phyloP scores from a whole-genome alignment of 2,329 filamentous ascomycete species.

The Calonectria honghensis region DNA sequence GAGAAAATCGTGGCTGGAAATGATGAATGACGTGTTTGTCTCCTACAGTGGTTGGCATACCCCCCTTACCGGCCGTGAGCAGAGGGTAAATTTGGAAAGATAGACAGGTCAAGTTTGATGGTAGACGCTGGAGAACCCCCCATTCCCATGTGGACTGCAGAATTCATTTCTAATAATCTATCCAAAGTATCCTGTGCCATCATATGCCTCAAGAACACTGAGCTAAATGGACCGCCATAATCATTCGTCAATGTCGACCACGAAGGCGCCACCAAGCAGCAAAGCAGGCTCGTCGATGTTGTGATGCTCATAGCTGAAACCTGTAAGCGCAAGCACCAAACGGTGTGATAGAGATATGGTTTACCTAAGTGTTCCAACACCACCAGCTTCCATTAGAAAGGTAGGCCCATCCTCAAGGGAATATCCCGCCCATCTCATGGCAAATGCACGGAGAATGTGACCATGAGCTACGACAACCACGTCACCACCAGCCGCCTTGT shows the following conservation, averaged over 20 bases:
- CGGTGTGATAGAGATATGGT: slow-evolving; percentile 39
- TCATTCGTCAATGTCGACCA: slow-evolving; percentile 63
- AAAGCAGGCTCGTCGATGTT: slow-evolving; percentile 87
- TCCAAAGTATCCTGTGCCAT: neutral
- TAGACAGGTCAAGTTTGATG: neutral
- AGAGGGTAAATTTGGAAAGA: neutral
- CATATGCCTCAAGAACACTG: neutral
- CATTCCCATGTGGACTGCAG: neutral
- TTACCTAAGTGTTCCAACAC: slow-evolving; percentile 86
- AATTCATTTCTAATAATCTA: slow-evolving; percentile 15
- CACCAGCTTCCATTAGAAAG: slow-evolving; percentile 92
- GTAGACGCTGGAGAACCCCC: neutral
- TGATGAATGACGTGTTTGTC: neutral
- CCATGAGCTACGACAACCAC: slow-evolving; percentile 87
- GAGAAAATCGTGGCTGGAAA: neutral
- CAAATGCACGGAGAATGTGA: slow-evolving; percentile 91
- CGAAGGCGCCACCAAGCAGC: slow-evolving; percentile 83
- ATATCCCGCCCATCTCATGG: slow-evolving; percentile 88
- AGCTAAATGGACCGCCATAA: neutral
- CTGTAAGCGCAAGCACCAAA: slow-evolving; percentile 36
- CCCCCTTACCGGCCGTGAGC: neutral
- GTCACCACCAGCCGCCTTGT: slow-evolving; percentile 62
- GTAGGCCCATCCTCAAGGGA: slow-evolving; percentile 83
- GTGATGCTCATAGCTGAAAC: slow-evolving; percentile 84
- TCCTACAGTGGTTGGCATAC: neutral